Evolutionary conservation across 1,139 yeast genomes (phyloP).

Genomic region (Hansenula lynferdii): DNA sequence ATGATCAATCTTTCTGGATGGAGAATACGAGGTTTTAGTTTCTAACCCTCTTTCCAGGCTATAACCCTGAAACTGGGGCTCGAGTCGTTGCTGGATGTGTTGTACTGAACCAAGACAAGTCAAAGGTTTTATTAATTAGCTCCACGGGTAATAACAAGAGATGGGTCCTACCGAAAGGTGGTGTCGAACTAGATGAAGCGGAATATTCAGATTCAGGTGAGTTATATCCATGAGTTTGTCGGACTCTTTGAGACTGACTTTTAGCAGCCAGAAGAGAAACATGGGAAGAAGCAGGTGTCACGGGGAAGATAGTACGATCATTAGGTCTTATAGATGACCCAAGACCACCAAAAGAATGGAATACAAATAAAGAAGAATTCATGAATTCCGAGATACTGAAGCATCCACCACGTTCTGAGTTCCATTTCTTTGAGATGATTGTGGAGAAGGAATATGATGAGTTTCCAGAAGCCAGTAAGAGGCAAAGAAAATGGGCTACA

Average conservation of each 20-base stretch:
- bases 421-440: slow-evolving; percentile 76
- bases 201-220: slow-evolving; percentile 26
- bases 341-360: slow-evolving; percentile 61
- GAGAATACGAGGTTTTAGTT: too few species aligned
- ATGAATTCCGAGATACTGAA: slow-evolving; percentile 20
- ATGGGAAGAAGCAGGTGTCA: slow-evolving; percentile 97
- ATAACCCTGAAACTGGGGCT: slow-evolving; percentile 58
- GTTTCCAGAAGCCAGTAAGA: slow-evolving; percentile 69
- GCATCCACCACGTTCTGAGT: slow-evolving; percentile 64
- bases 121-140: slow-evolving; percentile 70
- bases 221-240: not conserved
- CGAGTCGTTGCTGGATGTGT: slow-evolving; percentile 88
- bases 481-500: slow-evolving; percentile 73
- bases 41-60: slow-evolving; percentile 41
- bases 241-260: slow-evolving; percentile 14
- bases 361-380: slow-evolving; percentile 24
- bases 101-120: slow-evolving; percentile 52
- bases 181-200: slow-evolving; percentile 82
- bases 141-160: slow-evolving; percentile 60
- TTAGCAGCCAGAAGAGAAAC: slow-evolving; percentile 78
- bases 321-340: slow-evolving; percentile 68
- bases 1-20: too few species aligned
- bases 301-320: slow-evolving; percentile 49
- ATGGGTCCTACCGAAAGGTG: slow-evolving; percentile 97
- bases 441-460: slow-evolving; percentile 48